Evolutionary conservation across 2,329 filamentous ascomycete species (phyloP).

Genomic region (Neofusicoccum kwambonambiense): DNA sequence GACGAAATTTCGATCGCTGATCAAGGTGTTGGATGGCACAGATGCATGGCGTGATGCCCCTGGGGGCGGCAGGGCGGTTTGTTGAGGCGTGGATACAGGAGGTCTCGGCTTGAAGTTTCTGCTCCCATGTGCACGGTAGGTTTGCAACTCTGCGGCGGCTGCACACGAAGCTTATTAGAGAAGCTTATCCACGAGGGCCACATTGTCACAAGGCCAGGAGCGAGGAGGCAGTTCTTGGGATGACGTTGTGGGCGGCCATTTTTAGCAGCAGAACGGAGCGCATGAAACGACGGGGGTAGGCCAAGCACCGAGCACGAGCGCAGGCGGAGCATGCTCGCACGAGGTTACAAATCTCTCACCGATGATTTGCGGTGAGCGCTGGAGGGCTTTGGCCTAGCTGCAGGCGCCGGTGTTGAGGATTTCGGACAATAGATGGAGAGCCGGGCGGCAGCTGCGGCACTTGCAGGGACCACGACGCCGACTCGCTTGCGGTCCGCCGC

Average conservation of each 20-base stretch:
- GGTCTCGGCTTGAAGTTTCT: neutral
- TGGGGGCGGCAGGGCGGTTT: neutral
- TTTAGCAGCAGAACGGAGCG: neutral
- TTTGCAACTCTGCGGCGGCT: neutral
- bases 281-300: neutral
- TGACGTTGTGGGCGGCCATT: neutral
- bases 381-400: neutral
- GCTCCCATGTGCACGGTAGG: neutral
- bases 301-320: too few relatives aligned
- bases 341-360: neutral
- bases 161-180: conserved; percentile 7
- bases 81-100: too few relatives aligned
- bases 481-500: neutral
- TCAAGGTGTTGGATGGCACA: neutral
- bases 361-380: neutral
- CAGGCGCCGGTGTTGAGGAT: neutral
- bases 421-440: conserved; percentile 12
- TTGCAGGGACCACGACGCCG: neutral
- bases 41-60: neutral
- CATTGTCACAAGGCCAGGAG: neutral
- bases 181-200: neutral
- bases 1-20: neutral
- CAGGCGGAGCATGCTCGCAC: too few relatives aligned
- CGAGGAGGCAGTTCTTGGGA: neutral
- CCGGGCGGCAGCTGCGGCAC: neutral